These are phyloP conservation scores for Selenicereus undatus DNA, from an alignment of 148 eudicot genomes.

Conservation along the genomic window DNA sequence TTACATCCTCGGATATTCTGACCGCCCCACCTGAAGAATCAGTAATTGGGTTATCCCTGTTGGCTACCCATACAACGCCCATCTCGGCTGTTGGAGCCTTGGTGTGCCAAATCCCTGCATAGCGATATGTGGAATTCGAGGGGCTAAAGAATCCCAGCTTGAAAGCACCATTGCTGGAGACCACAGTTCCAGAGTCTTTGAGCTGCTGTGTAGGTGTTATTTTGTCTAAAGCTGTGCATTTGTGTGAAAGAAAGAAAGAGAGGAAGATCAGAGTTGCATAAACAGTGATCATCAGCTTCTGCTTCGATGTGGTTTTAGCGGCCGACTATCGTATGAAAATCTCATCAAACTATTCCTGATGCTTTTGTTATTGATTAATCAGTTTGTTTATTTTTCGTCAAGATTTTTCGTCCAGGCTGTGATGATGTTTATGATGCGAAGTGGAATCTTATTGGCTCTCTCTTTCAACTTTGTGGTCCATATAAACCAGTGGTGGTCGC, in stretches of 20 bases:
- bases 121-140: constrained; percentile 9
- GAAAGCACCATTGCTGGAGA: constrained; percentile 25
- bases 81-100: not conserved
- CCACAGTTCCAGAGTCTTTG: constrained; percentile 21
- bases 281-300: not conserved
- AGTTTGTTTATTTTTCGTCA: not conserved
- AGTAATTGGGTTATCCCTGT: constrained; percentile 17
- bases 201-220: constrained; percentile 17
- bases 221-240: constrained; percentile 14
- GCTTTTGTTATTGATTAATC: not conserved
- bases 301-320: not conserved
- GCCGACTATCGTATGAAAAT: too few species aligned
- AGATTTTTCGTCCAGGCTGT: not conserved
- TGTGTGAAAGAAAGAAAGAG: not conserved
- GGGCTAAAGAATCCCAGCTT: constrained; percentile 37
- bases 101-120: constrained; percentile 32
- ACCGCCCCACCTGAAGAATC: constrained; percentile 22
- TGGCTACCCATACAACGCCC: constrained; percentile 24
- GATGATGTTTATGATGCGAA: not conserved
- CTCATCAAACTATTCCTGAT: too few species aligned
- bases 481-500: not conserved
- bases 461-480: not conserved
- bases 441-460: not conserved
- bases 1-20: constrained; percentile 17
- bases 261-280: constrained; percentile 8